phyloP scores from a whole-genome alignment of 305 asterid species.

The Caryopteris hybrid region DNA sequence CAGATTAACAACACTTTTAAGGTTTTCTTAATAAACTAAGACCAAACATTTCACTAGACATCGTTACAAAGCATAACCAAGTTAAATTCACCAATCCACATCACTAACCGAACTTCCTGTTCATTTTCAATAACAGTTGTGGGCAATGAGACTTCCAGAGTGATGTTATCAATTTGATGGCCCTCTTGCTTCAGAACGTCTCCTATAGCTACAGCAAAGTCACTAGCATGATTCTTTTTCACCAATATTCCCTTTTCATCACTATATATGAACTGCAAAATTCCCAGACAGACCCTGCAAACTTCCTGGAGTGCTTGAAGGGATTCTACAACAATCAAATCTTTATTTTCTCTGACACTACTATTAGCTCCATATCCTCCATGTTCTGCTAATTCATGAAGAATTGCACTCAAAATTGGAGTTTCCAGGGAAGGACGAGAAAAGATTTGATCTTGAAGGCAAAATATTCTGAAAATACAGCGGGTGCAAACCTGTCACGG shows the following conservation, averaged over 20 bases:
- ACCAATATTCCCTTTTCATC: constrained; percentile 38
- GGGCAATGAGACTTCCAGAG: constrained; percentile 78
- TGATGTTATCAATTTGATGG: constrained; percentile 48
- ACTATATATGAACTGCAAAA: constrained; percentile 57
- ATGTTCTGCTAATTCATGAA: constrained; percentile 35
- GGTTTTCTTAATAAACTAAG: neutral
- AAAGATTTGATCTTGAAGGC: constrained; percentile 35
- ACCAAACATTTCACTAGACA: neutral
- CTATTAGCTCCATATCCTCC: constrained; percentile 29
- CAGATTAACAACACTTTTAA: neutral
- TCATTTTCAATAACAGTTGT: constrained; percentile 56
- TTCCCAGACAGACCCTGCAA: constrained; percentile 71
- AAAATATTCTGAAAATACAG: constrained; percentile 59
- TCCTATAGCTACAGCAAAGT: constrained; percentile 45
- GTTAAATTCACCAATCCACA: constrained; percentile 4
- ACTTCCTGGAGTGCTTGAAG: constrained; percentile 29
- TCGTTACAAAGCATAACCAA: neutral
- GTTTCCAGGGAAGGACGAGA: constrained; percentile 42
- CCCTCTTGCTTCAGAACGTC: constrained; percentile 54
- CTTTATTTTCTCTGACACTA: constrained; percentile 23
- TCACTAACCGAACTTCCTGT: constrained; percentile 57
- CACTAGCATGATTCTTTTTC: constrained; percentile 43
- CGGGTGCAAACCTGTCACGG: constrained; percentile 54
- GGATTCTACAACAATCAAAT: constrained; percentile 13
- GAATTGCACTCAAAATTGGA: constrained; percentile 28